A percentile compares a stretch with the other conserved stretches of the same genome.
phyloP scores from a whole-genome alignment of 2,329 filamentous ascomycete genomes.

The Parasarocladium wereldwijsianum region DNA sequence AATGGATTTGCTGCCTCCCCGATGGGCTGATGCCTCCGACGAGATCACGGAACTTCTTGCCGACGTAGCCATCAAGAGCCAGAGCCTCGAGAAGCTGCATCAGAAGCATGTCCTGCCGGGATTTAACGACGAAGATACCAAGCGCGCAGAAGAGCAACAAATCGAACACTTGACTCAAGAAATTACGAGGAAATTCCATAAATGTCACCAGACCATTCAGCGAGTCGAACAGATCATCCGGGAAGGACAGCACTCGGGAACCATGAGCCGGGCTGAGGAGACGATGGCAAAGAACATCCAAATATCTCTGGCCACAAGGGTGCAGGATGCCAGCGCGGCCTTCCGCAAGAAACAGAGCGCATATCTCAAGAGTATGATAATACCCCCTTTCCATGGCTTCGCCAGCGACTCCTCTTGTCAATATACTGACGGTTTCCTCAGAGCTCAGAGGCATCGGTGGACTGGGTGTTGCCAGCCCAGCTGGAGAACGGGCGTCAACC shows the following conservation, averaged over 20 bases:
- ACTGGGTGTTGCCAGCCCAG: conserved; percentile 29
- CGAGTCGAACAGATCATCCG: conserved; percentile 75
- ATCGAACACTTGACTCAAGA: conserved; percentile 85
- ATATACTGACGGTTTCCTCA: conserved; percentile 18
- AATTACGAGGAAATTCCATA: conserved; percentile 79
- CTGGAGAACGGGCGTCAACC: conserved; percentile 36
- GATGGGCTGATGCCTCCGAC: conserved; percentile 92
- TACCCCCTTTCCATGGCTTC: neutral
- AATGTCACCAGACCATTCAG: conserved; percentile 80
- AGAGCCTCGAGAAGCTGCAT: conserved; percentile 79
- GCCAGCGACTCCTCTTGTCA: neutral
- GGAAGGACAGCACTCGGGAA: conserved; percentile 59
- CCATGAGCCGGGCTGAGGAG: conserved; percentile 71
- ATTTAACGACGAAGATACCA: conserved; percentile 88
- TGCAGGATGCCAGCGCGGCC: conserved; percentile 80
- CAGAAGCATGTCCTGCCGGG: conserved; percentile 94
- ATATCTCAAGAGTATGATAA: conserved; percentile 70
- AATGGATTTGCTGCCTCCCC: conserved; percentile 90
- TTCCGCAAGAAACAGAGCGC: conserved; percentile 97
- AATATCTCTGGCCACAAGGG: conserved; percentile 71
- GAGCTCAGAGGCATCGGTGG: conserved; percentile 63
- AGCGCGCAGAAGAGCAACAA: conserved; percentile 71
- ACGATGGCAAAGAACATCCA: conserved; percentile 95
- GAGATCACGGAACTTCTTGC: conserved; percentile 75
- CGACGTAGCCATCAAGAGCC: conserved; percentile 69